These are phyloP conservation scores for Amaranthus cruentus DNA, from an alignment of 148 eudicot species.

Conservation along the genomic window DNA sequence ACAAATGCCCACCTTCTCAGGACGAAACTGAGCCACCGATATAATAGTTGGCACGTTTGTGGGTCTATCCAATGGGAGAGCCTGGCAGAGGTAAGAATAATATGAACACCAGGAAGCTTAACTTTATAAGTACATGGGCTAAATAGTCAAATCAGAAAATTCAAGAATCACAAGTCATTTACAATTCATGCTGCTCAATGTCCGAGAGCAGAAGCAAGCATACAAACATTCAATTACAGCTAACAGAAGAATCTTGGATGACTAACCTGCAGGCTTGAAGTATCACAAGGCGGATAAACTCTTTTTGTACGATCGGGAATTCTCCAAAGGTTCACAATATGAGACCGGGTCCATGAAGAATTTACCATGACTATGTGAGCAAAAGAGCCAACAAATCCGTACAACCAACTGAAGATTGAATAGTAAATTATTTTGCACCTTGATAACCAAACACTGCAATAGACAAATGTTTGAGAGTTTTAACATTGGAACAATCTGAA, in stretches of 20 bases:
- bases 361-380: conserved; percentile 92
- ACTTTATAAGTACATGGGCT: not conserved
- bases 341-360: conserved; percentile 91
- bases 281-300: conserved; percentile 98
- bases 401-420: conserved; percentile 78
- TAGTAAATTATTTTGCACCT: conserved; percentile 77
- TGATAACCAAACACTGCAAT: conserved; percentile 71
- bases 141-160: not conserved
- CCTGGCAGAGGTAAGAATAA: conserved; percentile 34
- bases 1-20: conserved; percentile 82
- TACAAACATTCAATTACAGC: not conserved
- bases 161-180: not conserved
- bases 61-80: conserved; percentile 70
- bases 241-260: not conserved
- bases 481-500: conserved; percentile 4
- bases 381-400: conserved; percentile 85
- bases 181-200: not conserved
- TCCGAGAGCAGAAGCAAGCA: not conserved
- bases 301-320: conserved; percentile 60
- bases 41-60: conserved; percentile 46
- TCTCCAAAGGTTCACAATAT: conserved; percentile 85
- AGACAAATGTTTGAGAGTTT: conserved; percentile 12
- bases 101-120: not conserved
- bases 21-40: conserved; percentile 98
- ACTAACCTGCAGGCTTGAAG: conserved; percentile 86